Conservation (phyloP, 805 yeast species). For the Metschnikowia colocasiae region DNA sequence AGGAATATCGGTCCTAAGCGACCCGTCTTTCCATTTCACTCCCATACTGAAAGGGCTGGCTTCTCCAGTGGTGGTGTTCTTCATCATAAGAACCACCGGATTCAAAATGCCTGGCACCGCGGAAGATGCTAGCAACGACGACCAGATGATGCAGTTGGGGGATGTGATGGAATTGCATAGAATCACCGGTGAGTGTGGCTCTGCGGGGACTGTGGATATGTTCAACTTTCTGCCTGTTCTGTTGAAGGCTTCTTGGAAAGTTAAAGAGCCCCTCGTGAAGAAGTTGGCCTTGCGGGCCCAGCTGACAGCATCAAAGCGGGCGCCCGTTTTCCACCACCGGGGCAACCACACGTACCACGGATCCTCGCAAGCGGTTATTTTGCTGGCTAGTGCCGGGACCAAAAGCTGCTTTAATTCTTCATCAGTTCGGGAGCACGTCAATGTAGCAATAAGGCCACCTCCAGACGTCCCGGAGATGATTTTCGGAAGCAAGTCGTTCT, state of each 20-base stretch:
- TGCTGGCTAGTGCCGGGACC: constrained; percentile 57
- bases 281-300: constrained; percentile 70
- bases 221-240: constrained; percentile 69
- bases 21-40: constrained; percentile 75
- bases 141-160: constrained; percentile 81
- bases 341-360: constrained; percentile 56
- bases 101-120: constrained; percentile 82
- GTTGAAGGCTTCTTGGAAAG: constrained; percentile 66
- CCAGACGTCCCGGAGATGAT: constrained; percentile 79
- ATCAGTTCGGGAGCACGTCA: constrained; percentile 65
- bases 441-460: constrained; percentile 74
- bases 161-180: constrained; percentile 73
- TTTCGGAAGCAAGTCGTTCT: constrained; percentile 61
- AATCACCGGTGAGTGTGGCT: constrained; percentile 77
- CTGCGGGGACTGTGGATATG: constrained; percentile 76
- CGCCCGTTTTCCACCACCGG: constrained; percentile 72
- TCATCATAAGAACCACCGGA: constrained; percentile 78
- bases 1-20: constrained; percentile 75
- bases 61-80: constrained; percentile 33
- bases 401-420: constrained; percentile 57
- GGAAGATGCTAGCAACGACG: constrained; percentile 67
- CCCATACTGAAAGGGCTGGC: constrained; percentile 71
- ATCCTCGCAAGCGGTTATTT: constrained; percentile 68
- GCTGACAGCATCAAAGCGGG: constrained; percentile 67
- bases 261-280: constrained; percentile 70